Conservation (phyloP, 2,329 filamentous ascomycete genomes). For the Pyricularia sp. region DNA sequence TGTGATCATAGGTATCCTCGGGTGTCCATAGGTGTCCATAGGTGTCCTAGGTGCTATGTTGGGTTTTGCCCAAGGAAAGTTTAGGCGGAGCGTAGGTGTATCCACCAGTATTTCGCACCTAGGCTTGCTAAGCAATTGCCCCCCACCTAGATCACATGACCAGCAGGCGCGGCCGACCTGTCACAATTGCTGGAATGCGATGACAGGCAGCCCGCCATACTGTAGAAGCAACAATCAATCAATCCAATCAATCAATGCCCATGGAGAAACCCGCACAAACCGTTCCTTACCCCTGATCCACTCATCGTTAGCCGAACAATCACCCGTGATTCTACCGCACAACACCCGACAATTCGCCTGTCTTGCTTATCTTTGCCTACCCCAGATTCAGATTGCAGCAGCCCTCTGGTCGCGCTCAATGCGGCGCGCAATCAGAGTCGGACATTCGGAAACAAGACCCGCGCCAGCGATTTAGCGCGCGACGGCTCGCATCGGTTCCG, state of each 20-base stretch:
- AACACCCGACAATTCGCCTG: slow-evolving; percentile 5
- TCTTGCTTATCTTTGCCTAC: background rate
- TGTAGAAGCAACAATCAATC: too few relatives aligned
- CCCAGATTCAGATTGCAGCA: background rate
- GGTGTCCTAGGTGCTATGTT: too few relatives aligned
- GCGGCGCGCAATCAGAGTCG: background rate
- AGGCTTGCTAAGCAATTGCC: too few relatives aligned
- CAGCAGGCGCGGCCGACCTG: too few relatives aligned
- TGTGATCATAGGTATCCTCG: too few relatives aligned
- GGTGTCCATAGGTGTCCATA: too few relatives aligned
- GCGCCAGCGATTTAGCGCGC: background rate
- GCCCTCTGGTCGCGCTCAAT: background rate
- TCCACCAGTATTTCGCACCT: too few relatives aligned
- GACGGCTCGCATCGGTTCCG: background rate
- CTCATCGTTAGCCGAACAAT: background rate
- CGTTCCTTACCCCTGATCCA: background rate
- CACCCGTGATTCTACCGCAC: slow-evolving; percentile 5
- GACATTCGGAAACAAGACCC: background rate
- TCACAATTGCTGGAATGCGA: too few relatives aligned
- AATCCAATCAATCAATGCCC: background rate
- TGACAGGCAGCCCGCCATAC: too few relatives aligned
- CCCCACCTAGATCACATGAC: too few relatives aligned
- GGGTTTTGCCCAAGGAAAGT: too few relatives aligned
- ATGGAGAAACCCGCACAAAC: background rate
- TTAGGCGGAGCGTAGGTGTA: too few relatives aligned